Base-by-base conservation (phyloP, 257 asterid genomes). In the Gentiana straminea region DNA sequence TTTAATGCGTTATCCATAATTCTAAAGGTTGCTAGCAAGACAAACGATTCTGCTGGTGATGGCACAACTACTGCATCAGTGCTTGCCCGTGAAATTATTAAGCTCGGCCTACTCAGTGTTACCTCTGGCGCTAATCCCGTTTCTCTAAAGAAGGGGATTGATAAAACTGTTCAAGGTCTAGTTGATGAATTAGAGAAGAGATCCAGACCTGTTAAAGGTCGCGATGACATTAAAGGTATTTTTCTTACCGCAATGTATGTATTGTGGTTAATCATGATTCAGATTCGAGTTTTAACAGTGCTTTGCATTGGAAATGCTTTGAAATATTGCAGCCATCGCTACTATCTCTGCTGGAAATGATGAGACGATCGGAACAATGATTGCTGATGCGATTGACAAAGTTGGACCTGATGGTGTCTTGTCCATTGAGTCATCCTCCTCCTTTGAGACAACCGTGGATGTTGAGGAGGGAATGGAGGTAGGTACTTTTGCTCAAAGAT, bases 391-490 rank as follows among this genome's bases (percentile, higher is more conserved):
- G 5, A 86, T 91, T 24, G 97, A 91, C 79, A 91, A 91, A 75
- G 98, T 91, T 48, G 96, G 98, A 60, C 96, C 98, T 6, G 96
- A 87, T 72, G 98, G 98, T 70, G 98, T 91, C 58, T 74, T 91
- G 55, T 91, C 98, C 62, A 91, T 91, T 6, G 98, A 91, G 81
- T 91, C 96, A 33, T 91, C 98, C 2, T 87, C 96, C 57, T 91
- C 96, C 48, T 91, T 91, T 65, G 96, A 87, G 75, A 91, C 98
- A 12, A 83, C 98, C 8, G 88, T 91, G 13, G 96, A 87, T 50
- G 98, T 91, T 49, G 98, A 91, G 80, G 96, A 91, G 61, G 96
- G 96, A 72, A 91, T 91, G 98, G 98, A 91, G 98, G 98, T 90
- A 4, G 4, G 81, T 73, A 10, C 52, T 13, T 47, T 7, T 33